A percentile compares a stretch with the other conserved stretches of the same genome.
Conservation (phyloP, 169 alveolate genomes). For the Plasmodium reichenowi region DNA sequence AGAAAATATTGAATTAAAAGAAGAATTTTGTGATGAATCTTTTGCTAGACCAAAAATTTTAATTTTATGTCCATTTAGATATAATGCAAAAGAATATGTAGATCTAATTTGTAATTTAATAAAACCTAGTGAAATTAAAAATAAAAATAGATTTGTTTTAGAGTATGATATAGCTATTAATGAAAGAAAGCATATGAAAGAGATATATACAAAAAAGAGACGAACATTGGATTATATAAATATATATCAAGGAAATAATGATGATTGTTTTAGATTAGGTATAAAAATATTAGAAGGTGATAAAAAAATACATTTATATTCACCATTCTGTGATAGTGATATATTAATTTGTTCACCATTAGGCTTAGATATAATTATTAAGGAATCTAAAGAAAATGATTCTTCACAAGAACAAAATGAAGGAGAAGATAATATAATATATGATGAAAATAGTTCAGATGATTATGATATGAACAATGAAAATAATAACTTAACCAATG, state of each 20-base stretch:
- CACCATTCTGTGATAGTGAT: constrained; percentile 90
- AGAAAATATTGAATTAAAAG: constrained; percentile 41
- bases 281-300: constrained; percentile 81
- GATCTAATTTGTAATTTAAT: constrained; percentile 70
- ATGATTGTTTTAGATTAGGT: constrained; percentile 92
- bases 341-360: constrained; percentile 92
- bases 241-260: constrained; percentile 85
- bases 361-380: constrained; percentile 86
- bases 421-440: neutral
- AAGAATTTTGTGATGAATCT: constrained; percentile 79
- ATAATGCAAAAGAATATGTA: constrained; percentile 73
- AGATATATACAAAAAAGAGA: constrained; percentile 76
- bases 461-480: constrained; percentile 8
- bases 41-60: constrained; percentile 78
- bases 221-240: constrained; percentile 81
- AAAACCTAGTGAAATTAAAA: constrained; percentile 70
- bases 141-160: constrained; percentile 79
- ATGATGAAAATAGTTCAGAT: constrained; percentile 24
- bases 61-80: constrained; percentile 78
- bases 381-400: constrained; percentile 67
- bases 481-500: neutral
- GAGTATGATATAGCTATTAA: constrained; percentile 83
- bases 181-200: constrained; percentile 75
- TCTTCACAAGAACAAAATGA: neutral
- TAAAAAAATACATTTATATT: constrained; percentile 84